Evolutionary conservation across 192 early-diverging fungal genomes (phyloP).

Genomic region (Entophlyctis luteolus): DNA sequence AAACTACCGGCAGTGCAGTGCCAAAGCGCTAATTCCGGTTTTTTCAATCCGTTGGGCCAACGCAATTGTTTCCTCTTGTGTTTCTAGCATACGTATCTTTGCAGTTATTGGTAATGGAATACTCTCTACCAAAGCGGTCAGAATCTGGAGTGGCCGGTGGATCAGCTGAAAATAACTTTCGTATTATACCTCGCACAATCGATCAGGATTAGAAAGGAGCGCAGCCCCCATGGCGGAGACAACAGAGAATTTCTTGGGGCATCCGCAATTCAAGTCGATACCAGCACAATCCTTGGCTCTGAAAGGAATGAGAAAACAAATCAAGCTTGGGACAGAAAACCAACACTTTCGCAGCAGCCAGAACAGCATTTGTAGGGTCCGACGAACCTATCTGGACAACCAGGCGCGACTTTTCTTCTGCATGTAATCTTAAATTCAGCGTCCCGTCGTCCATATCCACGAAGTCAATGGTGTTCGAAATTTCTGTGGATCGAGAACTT

Average conservation of each 20-base stretch:
- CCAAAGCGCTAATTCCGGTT: conserved; percentile 83
- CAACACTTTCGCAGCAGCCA: conserved; percentile 86
- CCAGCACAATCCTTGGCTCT: conserved; percentile 80
- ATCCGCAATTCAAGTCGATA: conserved; percentile 97
- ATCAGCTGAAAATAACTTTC: neutral
- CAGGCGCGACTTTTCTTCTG: conserved; percentile 67
- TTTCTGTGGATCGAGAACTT: too few relatives aligned
- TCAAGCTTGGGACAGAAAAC: conserved; percentile 81
- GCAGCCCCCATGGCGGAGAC: conserved; percentile 93
- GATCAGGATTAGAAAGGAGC: conserved; percentile 78
- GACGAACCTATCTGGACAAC: conserved; percentile 94
- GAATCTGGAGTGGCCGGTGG: conserved; percentile 4
- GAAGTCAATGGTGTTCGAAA: conserved; percentile 72
- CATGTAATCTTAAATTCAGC: conserved; percentile 71
- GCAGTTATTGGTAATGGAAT: conserved; percentile 78
- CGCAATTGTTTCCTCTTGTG: conserved; percentile 72
- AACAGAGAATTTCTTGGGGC: conserved; percentile 93
- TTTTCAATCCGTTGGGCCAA: conserved; percentile 76
- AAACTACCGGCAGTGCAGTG: conserved; percentile 78
- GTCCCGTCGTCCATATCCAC: conserved; percentile 56
- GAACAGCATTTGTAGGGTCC: conserved; percentile 75
- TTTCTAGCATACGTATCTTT: conserved; percentile 66
- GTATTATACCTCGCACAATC: conserved; percentile 58
- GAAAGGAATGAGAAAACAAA: neutral
- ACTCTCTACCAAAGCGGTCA: conserved; percentile 59